Conservation (phyloP, 2,329 filamentous ascomycete genomes). For the Tolypocladium pustulatum region DNA sequence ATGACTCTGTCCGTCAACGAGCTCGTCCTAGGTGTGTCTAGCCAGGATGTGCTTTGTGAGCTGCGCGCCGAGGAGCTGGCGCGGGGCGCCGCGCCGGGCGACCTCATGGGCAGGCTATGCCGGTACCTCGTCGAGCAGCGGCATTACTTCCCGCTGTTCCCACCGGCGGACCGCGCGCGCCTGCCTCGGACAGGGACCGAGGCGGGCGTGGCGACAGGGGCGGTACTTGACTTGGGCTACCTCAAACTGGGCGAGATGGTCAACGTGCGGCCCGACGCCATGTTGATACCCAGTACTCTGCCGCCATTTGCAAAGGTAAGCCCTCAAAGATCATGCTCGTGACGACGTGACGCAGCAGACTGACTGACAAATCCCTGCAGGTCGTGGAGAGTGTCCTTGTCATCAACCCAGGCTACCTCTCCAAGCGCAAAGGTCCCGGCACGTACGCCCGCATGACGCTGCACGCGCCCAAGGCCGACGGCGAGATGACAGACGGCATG, state of each 20-base stretch:
- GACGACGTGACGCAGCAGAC: not conserved
- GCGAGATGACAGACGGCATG: conserved; percentile 45
- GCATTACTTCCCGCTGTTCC: conserved; percentile 85
- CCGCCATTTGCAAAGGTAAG: conserved; percentile 80
- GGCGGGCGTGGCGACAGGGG: conserved; percentile 55
- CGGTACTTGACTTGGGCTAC: conserved; percentile 74
- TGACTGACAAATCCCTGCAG: conserved; percentile 32
- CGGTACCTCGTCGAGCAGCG: conserved; percentile 78
- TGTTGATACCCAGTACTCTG: conserved; percentile 72
- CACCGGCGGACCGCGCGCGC: conserved; percentile 59
- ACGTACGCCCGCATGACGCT: conserved; percentile 77
- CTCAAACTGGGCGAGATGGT: conserved; percentile 86
- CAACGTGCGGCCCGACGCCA: conserved; percentile 71
- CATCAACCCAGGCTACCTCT: conserved; percentile 82
- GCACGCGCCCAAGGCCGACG: conserved; percentile 51
- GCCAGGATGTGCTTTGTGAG: conserved; percentile 77
- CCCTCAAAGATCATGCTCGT: not conserved
- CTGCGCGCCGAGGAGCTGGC: conserved; percentile 60
- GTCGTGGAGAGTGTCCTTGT: conserved; percentile 83
- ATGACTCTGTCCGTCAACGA: conserved; percentile 87
- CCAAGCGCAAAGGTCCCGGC: conserved; percentile 73
- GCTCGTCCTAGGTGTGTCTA: conserved; percentile 67
- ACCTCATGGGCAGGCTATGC: conserved; percentile 60
- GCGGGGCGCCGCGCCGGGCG: conserved; percentile 19
- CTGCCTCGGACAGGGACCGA: conserved; percentile 54